phyloP scores from a whole-genome alignment of 768 basidiomycete species.

The Trametes punicea region DNA sequence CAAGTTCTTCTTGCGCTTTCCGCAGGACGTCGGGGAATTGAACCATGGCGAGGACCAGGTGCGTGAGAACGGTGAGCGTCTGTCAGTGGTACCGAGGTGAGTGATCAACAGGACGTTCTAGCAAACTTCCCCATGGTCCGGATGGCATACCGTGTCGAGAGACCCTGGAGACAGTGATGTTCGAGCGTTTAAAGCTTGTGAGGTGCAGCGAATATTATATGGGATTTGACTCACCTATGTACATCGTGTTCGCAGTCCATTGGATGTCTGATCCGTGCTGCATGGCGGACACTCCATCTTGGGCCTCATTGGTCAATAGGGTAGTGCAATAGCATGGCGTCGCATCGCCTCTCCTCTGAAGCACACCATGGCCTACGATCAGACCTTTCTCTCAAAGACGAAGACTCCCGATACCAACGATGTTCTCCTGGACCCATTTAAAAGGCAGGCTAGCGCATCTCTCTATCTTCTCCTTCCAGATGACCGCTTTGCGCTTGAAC shows the following conservation, averaged over 20 bases:
- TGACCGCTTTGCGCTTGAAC: conserved; percentile 16
- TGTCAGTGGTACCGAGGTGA: conserved; percentile 2
- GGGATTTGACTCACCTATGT: neutral
- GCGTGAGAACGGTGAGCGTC: conserved; percentile 20
- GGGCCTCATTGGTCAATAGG: neutral
- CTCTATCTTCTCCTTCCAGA: neutral
- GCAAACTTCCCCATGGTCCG: no score
- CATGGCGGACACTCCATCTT: neutral
- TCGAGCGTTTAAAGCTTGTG: neutral
- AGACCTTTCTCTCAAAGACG: neutral
- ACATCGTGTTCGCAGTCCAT: neutral
- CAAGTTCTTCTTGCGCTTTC: conserved; percentile 31
- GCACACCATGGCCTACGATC: neutral
- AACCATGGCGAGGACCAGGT: conserved; percentile 36
- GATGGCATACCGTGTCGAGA: neutral
- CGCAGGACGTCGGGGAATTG: conserved; percentile 29
- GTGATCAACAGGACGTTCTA: neutral
- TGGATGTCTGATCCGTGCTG: neutral
- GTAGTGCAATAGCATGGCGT: conserved; percentile 18
- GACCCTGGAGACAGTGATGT: no score
- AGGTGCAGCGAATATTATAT: neutral
- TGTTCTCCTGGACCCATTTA: neutral
- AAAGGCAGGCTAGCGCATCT: neutral
- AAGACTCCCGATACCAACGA: neutral
- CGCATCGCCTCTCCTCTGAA: neutral